phyloP scores from a whole-genome alignment of 1,284 basidiomycete species.

The Cystobasidium pallidum region DNA sequence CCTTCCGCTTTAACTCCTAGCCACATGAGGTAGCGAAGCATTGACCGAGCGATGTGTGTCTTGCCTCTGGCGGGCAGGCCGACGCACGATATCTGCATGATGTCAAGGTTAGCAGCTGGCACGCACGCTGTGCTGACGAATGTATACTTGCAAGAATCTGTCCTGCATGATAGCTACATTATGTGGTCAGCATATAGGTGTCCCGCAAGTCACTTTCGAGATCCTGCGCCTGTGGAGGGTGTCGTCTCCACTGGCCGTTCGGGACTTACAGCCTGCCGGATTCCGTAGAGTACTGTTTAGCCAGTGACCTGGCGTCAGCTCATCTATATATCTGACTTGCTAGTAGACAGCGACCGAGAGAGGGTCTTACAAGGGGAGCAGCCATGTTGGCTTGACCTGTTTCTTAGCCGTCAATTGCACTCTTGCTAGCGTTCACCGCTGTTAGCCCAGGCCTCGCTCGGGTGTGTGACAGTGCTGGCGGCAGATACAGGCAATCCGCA shows the following conservation, averaged over 20 bases:
- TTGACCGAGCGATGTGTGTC: slow-evolving; percentile 83
- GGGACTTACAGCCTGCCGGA: slow-evolving; percentile 36
- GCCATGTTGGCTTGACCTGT: background rate
- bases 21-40: slow-evolving; percentile 96
- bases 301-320: slow-evolving; percentile 2
- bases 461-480: no score
- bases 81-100: slow-evolving; percentile 42
- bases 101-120: background rate
- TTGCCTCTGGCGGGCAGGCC: slow-evolving; percentile 53
- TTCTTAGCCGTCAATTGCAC: background rate
- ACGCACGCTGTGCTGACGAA: background rate
- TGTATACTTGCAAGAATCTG: slow-evolving; percentile 30
- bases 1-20: slow-evolving; percentile 88
- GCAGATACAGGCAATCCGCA: no score
- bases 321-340: no score
- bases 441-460: no score
- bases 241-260: background rate
- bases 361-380: slow-evolving; percentile 21
- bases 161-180: slow-evolving; percentile 34
- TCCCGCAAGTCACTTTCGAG: background rate
- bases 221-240: no score
- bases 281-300: slow-evolving; percentile 38
- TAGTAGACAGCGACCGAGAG: background rate
- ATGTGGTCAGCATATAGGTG: background rate
- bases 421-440: no score